Evolutionary conservation across 2,329 filamentous ascomycete genomes (phyloP).

Genomic region (Claviceps humidiphila): DNA sequence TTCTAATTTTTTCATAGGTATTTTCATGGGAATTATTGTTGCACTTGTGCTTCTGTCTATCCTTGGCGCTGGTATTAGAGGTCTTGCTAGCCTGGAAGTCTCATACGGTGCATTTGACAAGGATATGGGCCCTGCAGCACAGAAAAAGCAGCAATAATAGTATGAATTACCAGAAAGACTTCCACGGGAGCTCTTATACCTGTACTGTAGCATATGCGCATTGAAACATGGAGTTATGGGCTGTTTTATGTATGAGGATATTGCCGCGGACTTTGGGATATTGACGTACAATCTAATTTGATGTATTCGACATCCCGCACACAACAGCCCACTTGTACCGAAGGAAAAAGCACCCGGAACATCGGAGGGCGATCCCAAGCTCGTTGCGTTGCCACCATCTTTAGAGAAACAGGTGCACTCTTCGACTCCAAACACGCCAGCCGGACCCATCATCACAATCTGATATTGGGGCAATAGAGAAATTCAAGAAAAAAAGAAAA

Average conservation of each 20-base stretch:
- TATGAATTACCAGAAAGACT: neutral
- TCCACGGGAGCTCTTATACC: neutral
- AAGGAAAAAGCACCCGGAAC: neutral
- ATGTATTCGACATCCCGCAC: neutral
- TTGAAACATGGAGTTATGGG: conserved; percentile 10
- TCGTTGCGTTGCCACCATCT: neutral
- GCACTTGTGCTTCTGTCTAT: conserved; percentile 62
- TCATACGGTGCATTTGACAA: conserved; percentile 94
- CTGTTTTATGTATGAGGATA: neutral
- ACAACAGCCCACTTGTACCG: neutral
- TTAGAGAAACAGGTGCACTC: neutral
- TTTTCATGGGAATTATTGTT: conserved; percentile 76
- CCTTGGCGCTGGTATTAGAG: conserved; percentile 63
- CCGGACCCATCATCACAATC: neutral
- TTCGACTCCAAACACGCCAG: conserved; percentile 2
- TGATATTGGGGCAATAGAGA: no score
- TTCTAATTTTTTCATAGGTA: conserved; percentile 35
- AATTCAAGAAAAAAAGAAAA: neutral
- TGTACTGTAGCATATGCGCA: conserved; percentile 7
- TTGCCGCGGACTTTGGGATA: neutral
- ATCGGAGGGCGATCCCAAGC: neutral
- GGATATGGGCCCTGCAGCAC: conserved; percentile 77
- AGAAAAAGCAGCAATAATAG: conserved; percentile 53
- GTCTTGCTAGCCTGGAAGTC: conserved; percentile 69
- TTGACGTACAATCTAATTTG: neutral